Evolutionary conservation across 805 yeast species (phyloP), one percentile per base, ranked within the genome.

Genomic region (Ogataea corticis): DNA sequence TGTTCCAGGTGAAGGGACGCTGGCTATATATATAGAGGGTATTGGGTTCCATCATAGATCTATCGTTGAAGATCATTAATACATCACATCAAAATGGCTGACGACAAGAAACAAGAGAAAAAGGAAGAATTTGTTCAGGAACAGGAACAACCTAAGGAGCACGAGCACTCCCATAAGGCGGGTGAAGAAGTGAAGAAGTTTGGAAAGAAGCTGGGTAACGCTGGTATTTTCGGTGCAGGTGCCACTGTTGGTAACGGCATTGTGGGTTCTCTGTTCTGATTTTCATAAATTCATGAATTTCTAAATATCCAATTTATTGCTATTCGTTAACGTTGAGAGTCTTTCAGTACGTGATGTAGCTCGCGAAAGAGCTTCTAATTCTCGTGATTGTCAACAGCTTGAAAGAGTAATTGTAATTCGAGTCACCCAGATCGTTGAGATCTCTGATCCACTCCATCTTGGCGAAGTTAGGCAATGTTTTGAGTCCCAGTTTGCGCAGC

Each of bases 221-320:
- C 97, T n/a, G 91, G 95, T 29, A 80, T 91, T 39, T 92, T 89
- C 54, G 97, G 97, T 67, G 97, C 96, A 9, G 98, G 98, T 72
- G 96, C 97, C 32, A 84, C 96, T 1, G 73, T 91, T 44, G 98
- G 98, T 60, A 76, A 87, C 36, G 89, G 86, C 58, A 57, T 92
- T 41, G 87, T 91, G 33, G 81, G 85, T 58, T 76, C 87, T 34
- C 84, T 87, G 48, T 82, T 85, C 15, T 50, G 41, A 38, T 14
- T 7, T 7, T 7, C 6, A 7, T n/a, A 13, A 7, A 10, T 12
- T 33, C 7, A 4, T 16, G 4, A 19, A 23, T 16, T n/a, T 17
- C 25, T 21, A 21, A 6, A 21, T 21, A 21, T 21, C 9, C 9
- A 21, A 21, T 6, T 21, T 5, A 21, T 25, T 25, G 28, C 7